phyloP scores from a whole-genome alignment of 2,329 filamentous ascomycete genomes.

The Cercospora nicotianae region DNA sequence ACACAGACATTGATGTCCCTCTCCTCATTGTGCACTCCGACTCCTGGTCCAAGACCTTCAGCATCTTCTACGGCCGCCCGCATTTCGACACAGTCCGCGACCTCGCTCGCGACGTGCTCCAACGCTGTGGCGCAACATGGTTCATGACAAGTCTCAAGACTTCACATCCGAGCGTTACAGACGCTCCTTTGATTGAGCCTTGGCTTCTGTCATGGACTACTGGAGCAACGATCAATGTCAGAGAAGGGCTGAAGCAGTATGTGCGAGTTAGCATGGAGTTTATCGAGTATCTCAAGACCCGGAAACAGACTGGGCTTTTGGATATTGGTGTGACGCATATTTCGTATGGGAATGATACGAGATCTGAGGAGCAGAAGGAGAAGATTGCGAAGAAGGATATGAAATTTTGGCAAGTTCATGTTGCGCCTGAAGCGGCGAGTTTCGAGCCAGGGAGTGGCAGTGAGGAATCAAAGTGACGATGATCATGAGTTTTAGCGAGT shows the following conservation, averaged over 20 bases:
- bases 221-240: constrained; percentile 57
- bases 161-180: constrained; percentile 62
- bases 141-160: constrained; percentile 43
- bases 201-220: constrained; percentile 60
- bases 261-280: constrained; percentile 60
- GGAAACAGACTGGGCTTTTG: constrained; percentile 49
- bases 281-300: constrained; percentile 47
- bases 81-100: constrained; percentile 63
- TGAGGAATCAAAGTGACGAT: too few relatives aligned
- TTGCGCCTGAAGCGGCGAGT: constrained; percentile 24
- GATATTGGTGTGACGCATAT: constrained; percentile 48
- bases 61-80: constrained; percentile 60
- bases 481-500: background rate
- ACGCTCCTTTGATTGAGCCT: constrained; percentile 63
- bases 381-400: constrained; percentile 20
- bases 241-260: constrained; percentile 59
- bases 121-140: constrained; percentile 43
- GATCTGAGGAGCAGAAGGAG: constrained; percentile 22
- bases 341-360: constrained; percentile 34
- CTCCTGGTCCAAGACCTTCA: constrained; percentile 59
- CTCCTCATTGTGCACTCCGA: constrained; percentile 62
- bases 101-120: constrained; percentile 45
- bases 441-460: constrained; percentile 14
- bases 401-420: constrained; percentile 44
- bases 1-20: constrained; percentile 57